These are phyloP conservation scores for Microcyclospora pomicola DNA, from an alignment of 2,329 filamentous ascomycete genomes.

Conservation along the genomic window DNA sequence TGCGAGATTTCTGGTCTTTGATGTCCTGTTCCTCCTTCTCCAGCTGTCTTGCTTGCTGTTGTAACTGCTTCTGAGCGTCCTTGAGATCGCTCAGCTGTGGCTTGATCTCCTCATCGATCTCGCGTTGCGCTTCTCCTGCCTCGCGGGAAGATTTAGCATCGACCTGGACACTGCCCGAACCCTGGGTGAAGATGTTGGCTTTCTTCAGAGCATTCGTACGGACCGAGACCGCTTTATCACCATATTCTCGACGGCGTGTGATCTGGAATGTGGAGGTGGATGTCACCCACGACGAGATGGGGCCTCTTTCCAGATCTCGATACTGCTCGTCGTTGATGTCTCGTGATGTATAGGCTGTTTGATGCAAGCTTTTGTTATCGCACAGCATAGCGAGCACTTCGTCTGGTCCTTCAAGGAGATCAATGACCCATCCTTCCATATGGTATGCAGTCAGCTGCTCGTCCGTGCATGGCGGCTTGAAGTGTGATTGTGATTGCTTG, in stretches of 20 bases:
- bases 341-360: conserved; percentile 48
- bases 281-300: conserved; percentile 55
- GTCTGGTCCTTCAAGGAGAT: conserved; percentile 67
- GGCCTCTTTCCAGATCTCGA: conserved; percentile 36
- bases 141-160: conserved; percentile 47
- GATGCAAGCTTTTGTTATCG: conserved; percentile 53
- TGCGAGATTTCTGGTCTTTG: conserved; percentile 1
- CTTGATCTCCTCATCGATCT: conserved; percentile 24
- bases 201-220: conserved; percentile 45
- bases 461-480: conserved; percentile 39
- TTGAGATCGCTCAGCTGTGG: conserved; percentile 21
- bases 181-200: conserved; percentile 62
- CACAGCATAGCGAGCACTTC: conserved; percentile 83
- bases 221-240: conserved; percentile 57
- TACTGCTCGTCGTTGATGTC: conserved; percentile 56
- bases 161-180: conserved; percentile 54
- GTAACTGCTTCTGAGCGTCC: conserved; percentile 1
- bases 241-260: conserved; percentile 65
- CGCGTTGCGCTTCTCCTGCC: conserved; percentile 29
- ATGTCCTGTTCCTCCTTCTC: conserved; percentile 17
- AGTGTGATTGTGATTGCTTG: conserved; percentile 39
- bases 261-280: conserved; percentile 51
- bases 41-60: conserved; percentile 10
- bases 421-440: conserved; percentile 66
- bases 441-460: conserved; percentile 46